Conservation (phyloP, 257 asterid species). For the Henckelia pumila region DNA sequence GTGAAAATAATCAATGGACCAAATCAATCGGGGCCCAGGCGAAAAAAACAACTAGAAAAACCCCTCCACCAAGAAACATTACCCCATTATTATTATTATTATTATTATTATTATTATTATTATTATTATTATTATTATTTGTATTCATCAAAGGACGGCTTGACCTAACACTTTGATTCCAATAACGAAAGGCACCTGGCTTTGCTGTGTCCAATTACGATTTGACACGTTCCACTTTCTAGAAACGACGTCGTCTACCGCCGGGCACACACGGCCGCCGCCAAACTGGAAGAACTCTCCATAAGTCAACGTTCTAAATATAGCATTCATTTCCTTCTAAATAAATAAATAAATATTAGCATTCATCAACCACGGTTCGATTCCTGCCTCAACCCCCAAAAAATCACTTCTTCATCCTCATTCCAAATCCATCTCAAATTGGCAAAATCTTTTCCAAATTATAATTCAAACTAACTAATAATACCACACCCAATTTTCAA, state of each 20-base stretch:
- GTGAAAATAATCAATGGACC: not conserved
- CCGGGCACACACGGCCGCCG: not conserved
- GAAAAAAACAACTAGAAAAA: no score
- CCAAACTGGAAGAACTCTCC: not conserved
- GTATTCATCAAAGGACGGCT: not conserved
- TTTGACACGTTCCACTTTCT: no score
- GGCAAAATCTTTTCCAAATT: no score
- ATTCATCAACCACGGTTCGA: constrained; percentile 33
- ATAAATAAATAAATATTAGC: no score
- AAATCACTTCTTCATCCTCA: no score
- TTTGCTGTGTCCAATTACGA: not conserved
- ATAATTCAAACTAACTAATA: no score
- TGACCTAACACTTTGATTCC: not conserved
- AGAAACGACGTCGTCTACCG: not conserved
- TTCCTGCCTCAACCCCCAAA: not conserved
- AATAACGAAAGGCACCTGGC: not conserved
- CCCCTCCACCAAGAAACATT: not conserved
- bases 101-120: no score
- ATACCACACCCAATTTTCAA: no score
- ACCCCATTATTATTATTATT: no score
- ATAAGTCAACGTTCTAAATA: not conserved
- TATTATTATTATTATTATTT: no score
- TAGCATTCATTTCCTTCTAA: constrained; percentile 21
- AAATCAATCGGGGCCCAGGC: not conserved
- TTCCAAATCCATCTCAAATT: no score